These are phyloP conservation scores for Paralagenidium karlingii DNA, from an alignment of 352 stramenopile genomes.

Conservation along the genomic window DNA sequence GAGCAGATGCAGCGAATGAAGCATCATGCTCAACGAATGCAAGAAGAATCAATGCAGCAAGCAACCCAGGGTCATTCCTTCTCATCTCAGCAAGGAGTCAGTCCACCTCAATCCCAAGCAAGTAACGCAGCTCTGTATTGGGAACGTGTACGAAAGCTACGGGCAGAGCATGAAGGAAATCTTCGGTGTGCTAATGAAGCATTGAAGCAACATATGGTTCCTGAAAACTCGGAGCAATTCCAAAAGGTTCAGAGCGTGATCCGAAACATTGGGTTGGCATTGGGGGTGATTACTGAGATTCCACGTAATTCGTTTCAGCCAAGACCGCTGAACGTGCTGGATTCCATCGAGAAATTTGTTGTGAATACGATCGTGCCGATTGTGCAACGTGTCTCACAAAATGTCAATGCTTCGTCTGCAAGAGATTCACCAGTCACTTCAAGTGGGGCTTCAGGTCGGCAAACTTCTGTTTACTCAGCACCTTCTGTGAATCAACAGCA, in stretches of 20 bases:
- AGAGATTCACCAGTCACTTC: too few relatives aligned
- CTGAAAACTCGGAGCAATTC: conserved; percentile 46
- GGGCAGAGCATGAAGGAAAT: conserved; percentile 25
- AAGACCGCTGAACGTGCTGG: conserved; percentile 48
- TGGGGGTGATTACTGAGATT: conserved; percentile 43
- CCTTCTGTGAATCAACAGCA: too few relatives aligned
- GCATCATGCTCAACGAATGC: not conserved
- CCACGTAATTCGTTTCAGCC: conserved; percentile 24
- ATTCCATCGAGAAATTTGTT: conserved; percentile 75
- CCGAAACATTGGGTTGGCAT: conserved; percentile 62
- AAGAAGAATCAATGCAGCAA: not conserved
- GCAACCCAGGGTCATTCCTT: not conserved
- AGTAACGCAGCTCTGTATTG: conserved; percentile 46
- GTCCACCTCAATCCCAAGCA: conserved; percentile 9
- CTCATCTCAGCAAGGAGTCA: conserved; percentile 11
- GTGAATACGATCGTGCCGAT: conserved; percentile 66
- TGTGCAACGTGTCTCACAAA: conserved; percentile 33
- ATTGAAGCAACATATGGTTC: conserved; percentile 44
- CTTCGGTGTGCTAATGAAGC: conserved; percentile 51
- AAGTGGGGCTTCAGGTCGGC: too few relatives aligned
- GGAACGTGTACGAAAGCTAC: conserved; percentile 50
- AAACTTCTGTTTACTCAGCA: too few relatives aligned
- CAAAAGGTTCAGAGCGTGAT: conserved; percentile 68
- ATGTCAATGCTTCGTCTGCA: not conserved
- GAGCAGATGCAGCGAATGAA: conserved; percentile 2